Base-by-base conservation (phyloP, 2,329 filamentous ascomycete genomes). In the Ophiocordyceps australis region DNA sequence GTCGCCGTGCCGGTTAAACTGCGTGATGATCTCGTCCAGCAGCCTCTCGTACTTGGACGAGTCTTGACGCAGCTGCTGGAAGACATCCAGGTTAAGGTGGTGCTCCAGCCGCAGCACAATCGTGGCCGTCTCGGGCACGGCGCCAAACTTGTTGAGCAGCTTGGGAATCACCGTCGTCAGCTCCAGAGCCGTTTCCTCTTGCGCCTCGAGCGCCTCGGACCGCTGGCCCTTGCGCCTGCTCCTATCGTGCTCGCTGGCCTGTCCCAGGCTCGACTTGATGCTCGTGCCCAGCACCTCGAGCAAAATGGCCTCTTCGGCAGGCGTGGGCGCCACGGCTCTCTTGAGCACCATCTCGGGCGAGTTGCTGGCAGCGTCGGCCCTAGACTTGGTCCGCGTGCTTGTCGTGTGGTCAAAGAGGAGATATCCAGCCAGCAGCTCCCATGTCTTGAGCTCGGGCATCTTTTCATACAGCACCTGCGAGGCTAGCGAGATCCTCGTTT, bases 1-100 rank as follows among this genome's bases (percentile, higher is more conserved):
- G 40, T 92, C 81, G 22, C 80, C 79, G 43, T 98, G 89, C n/a
- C 82, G 73, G 39, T 78, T 73, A 52, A 98, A 95, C 40, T 98
- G 89, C 30, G 81, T 82, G 47, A 80, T 83, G 38, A 95, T 82
- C 40, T 94, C 85, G 37, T 93, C 83, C 2, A 98, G 59, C 17
- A 95, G 56, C 14, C 75, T 71, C 6, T 74, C 69, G 42, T 91
- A 92, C 3, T 73, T 75, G 2, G 76, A 74, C 1, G 81, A 71
- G 36, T 91, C 82, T 45, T 93, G 83, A 26, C 85, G 75, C 20
- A 95, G 58, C 41, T 92, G 80, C 43, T 85, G 76, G 43, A 95
- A 91, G 14, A 85, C 68, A 21, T 86, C 78, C 2, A 94, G 63
- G 36, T 93, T 80, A 14, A 98, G 69, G 20, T 80, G 70, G 42